These are phyloP conservation scores for Paraurostyla sp. DNA, from an alignment of 73 alveolate genomes.

Conservation along the genomic window DNA sequence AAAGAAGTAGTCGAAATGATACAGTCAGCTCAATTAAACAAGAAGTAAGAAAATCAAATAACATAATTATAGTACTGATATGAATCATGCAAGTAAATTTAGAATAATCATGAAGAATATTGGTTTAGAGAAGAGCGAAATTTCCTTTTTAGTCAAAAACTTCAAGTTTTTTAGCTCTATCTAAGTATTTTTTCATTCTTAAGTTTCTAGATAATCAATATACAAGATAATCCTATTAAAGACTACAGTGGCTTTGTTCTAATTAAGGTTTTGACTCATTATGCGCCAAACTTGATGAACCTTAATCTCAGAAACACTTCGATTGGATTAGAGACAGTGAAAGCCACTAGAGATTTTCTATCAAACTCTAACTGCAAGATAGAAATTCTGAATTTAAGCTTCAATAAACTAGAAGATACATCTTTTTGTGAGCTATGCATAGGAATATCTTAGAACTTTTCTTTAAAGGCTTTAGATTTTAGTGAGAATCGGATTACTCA, in stretches of 20 bases:
- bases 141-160: not conserved
- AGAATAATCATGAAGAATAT: not conserved
- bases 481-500: slow-evolving; percentile 5
- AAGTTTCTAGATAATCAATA: slow-evolving; percentile 1
- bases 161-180: not conserved
- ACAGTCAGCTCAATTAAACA: not conserved
- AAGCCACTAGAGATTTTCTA: slow-evolving; percentile 23
- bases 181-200: not conserved
- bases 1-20: not conserved
- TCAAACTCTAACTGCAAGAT: not conserved
- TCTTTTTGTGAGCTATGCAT: slow-evolving; percentile 45
- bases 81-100: not conserved
- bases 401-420: slow-evolving; percentile 31
- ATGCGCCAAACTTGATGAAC: not conserved
- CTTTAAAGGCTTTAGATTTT: slow-evolving; percentile 39
- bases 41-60: slow-evolving; percentile 5
- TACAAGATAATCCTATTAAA: not conserved
- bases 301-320: slow-evolving; percentile 26
- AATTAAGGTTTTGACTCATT: not conserved
- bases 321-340: slow-evolving; percentile 20
- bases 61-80: not conserved
- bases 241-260: slow-evolving; percentile 38
- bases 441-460: slow-evolving; percentile 50
- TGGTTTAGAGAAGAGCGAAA: not conserved
- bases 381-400: not conserved